phyloP scores from a whole-genome alignment of 768 basidiomycete species.

The Trametopsis cervina region DNA sequence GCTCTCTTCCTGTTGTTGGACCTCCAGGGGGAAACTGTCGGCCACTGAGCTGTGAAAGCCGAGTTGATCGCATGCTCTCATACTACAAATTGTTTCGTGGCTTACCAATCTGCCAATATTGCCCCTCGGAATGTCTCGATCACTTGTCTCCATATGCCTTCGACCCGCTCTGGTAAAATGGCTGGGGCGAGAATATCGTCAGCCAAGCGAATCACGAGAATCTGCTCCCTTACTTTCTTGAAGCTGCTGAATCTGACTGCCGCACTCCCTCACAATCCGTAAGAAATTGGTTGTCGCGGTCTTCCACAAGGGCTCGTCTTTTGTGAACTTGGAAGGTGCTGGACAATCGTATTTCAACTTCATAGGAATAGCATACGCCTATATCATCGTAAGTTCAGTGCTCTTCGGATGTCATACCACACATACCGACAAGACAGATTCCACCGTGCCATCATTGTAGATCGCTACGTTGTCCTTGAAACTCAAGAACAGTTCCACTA shows the following conservation, averaged over 20 bases:
- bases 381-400: neutral
- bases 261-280: constrained; percentile 62
- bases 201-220: neutral
- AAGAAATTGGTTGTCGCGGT: constrained; percentile 83
- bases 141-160: constrained; percentile 81
- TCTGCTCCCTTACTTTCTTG: constrained; percentile 38
- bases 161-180: constrained; percentile 56
- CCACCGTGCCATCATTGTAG: constrained; percentile 78
- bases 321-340: constrained; percentile 77
- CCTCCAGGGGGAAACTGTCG: constrained; percentile 50
- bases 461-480: constrained; percentile 57
- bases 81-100: constrained; percentile 1
- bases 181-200: constrained; percentile 26
- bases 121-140: constrained; percentile 78
- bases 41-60: constrained; percentile 41
- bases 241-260: constrained; percentile 41
- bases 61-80: neutral
- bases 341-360: constrained; percentile 96
- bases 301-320: constrained; percentile 89
- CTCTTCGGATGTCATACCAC: neutral
- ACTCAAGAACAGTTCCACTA: constrained; percentile 69
- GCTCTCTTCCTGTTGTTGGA: constrained; percentile 73
- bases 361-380: constrained; percentile 88
- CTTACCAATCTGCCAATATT: constrained; percentile 81
- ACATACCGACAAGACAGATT: constrained; percentile 71